Base-by-base conservation (phyloP, 768 basidiomycete genomes). In the Phanerochaete sordida region DNA sequence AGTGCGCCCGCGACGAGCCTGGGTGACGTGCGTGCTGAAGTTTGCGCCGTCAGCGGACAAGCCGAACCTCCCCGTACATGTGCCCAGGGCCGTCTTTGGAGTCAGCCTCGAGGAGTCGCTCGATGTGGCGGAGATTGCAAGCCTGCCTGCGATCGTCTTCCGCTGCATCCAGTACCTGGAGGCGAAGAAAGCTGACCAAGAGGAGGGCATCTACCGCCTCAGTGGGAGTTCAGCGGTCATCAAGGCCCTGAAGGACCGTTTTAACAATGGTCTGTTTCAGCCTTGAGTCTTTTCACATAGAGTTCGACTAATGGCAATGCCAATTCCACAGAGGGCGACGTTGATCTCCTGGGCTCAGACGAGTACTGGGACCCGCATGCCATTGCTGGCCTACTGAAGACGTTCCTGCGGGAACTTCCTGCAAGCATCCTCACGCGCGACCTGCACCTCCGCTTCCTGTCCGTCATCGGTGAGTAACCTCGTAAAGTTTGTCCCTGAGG, bases 311-410 rank as follows among this genome's bases (percentile, higher is more conserved):
- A 47, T 51, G 47, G 27, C 27, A 46, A 48, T 47, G 46, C 52
- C 27, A 46, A 48, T 47, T 45, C 52, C 21, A 65, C 67, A 95
- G 97, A 99, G 79, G 96, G 95, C n/a, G 97, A 99, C 73, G 82
- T 98, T 58, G 89, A 98, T 71, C 81, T 99, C 12, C 77, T 96
- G 37, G 85, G 82, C 37, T 85, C 88, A 9, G 92, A 94, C 71
- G 95, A 97, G 69, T 92, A 89, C 67, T 97, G 93, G 91, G 97
- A 99, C 76, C 94, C 93, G 46, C 95, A 99, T 72, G 97, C 97
- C 37, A 91, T 99, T 62, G 91, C 97, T 51, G 97, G 96, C 3
- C 79, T 99, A 62, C 79, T 99, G 61, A 99, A 99, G 77, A 84
- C 85, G 56, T 99, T 89, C 77, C 77, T 99, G 66, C 88, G 97